Evolutionary conservation across 176 grass and related monocot genomes (phyloP), one percentile per base, ranked within the genome.

Genomic region (Poa annua): DNA sequence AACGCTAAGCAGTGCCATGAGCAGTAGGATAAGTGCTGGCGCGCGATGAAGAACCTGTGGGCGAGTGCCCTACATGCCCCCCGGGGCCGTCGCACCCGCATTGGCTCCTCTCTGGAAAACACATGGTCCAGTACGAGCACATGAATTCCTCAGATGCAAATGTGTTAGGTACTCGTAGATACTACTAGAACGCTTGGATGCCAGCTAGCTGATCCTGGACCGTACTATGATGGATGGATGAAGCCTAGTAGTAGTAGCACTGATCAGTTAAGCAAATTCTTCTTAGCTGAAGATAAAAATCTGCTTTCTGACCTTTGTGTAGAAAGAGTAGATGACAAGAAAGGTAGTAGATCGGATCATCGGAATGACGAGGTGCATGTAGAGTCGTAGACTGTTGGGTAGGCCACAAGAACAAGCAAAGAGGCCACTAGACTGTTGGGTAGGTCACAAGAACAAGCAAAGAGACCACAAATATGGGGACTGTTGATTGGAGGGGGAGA

Each of bases 41-140:
- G n/a, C n/a, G n/a, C 39, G 38, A 38, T 42, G 62, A 33, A 47
- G 77, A 38, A 48, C 66, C 52, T 24, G 45, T 53, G 54, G 65
- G 80, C 38, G 80, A 54, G 77, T 83, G 85, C 53, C 85, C 61
- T 81, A 68, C 79, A 20, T 86, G 78, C 79, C 61, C 61, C 71
- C 79, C 17, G 32, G 75, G 59, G 4, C 50, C 36, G 74, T 88
- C 80, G 34, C 80, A 73, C 45, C 53, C 47, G 44, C 80, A 36
- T 78, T 65, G 51, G 75, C 56, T 79, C 63, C 19, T 66, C 53
- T 45, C 74, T 78, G 65, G 41, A 77, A n/a, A 52, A 61, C 73
- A 62, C 72, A 50, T 82, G 74, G 45, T 55, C 81, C 75, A 14
- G 81, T n/a, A 76, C 47, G 2, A 60, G 35, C 81, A 52, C 76